phyloP scores from a whole-genome alignment of 768 basidiomycete species.

The Russula dissimulans region DNA sequence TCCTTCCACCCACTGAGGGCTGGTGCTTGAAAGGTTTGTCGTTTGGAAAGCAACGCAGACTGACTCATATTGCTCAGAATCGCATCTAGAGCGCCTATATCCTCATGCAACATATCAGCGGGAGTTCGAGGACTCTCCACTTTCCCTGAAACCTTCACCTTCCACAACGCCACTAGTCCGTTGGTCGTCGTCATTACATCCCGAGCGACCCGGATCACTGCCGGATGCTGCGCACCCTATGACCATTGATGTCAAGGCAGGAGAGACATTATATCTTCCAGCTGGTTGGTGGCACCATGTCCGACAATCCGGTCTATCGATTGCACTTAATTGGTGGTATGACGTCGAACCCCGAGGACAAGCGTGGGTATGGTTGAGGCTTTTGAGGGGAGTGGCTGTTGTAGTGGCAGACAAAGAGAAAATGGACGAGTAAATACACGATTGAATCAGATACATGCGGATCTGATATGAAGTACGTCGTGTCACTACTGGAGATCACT shows the following conservation, averaged over 20 bases:
- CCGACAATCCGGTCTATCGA: slow-evolving; percentile 52
- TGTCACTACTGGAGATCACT: neutral
- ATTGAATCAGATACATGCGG: neutral
- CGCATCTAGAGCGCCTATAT: slow-evolving; percentile 43
- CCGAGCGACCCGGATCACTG: slow-evolving; percentile 38
- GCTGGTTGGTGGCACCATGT: slow-evolving; percentile 94
- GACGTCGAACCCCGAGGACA: slow-evolving; percentile 68
- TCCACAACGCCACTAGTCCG: slow-evolving; percentile 41
- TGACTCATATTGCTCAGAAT: neutral
- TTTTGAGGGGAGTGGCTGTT: slow-evolving; percentile 35
- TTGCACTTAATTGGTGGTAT: slow-evolving; percentile 88
- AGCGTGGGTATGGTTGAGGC: slow-evolving; percentile 59
- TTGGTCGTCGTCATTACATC: slow-evolving; percentile 74
- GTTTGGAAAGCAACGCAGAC: slow-evolving; percentile 1
- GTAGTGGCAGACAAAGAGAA: slow-evolving; percentile 1
- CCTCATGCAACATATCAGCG: slow-evolving; percentile 53
- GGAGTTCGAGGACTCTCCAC: slow-evolving; percentile 20
- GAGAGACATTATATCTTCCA: slow-evolving; percentile 85
- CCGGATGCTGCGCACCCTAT: slow-evolving; percentile 54
- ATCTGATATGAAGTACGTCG: neutral
- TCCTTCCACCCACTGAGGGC: slow-evolving; percentile 85
- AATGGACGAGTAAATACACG: neutral
- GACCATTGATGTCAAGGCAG: slow-evolving; percentile 52
- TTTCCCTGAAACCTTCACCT: slow-evolving; percentile 48
- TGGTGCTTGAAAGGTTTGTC: slow-evolving; percentile 67